These are phyloP conservation scores for Allium fistulosum DNA, from an alignment of 106 monocot genomes.

Conservation along the genomic window DNA sequence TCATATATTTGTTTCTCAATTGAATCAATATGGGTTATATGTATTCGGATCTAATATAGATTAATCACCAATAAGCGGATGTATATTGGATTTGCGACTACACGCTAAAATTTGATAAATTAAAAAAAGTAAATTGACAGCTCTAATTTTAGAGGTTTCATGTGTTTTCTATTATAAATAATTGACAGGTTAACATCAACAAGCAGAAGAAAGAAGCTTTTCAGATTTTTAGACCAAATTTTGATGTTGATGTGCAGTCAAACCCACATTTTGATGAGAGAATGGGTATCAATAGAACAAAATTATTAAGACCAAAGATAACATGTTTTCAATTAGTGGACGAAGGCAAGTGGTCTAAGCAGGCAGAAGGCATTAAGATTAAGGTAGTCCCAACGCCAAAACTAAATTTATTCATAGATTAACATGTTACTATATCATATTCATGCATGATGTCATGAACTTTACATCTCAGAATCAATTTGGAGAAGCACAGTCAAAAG, in stretches of 20 bases:
- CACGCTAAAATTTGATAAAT: too few relatives aligned
- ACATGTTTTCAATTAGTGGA: conserved; percentile 94
- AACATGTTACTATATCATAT: too few relatives aligned
- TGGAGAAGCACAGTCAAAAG: conserved; percentile 93
- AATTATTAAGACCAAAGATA: conserved; percentile 79
- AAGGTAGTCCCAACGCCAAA: conserved; percentile 27
- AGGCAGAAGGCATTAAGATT: conserved; percentile 72
- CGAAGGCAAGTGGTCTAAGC: conserved; percentile 83
- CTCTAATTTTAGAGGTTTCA: too few relatives aligned
- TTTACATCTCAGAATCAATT: conserved; percentile 68
- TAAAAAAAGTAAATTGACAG: too few relatives aligned
- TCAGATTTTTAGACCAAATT: conserved; percentile 85
- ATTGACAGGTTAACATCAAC: conserved; percentile 84
- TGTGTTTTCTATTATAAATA: too few relatives aligned
- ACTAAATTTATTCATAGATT: too few relatives aligned
- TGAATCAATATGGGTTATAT: too few relatives aligned
- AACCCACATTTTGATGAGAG: conserved; percentile 66
- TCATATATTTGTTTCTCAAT: too few relatives aligned
- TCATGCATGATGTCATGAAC: not conserved
- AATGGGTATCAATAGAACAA: conserved; percentile 84
- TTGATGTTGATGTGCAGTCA: conserved; percentile 48
- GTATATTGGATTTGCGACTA: too few relatives aligned
- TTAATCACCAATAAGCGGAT: too few relatives aligned
- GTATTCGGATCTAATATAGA: too few relatives aligned
- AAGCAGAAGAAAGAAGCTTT: conserved; percentile 99